A percentile compares a stretch with the other conserved stretches of the same genome.
Conservation (phyloP, 140 eudicot species). For the Eryngium alpinum region DNA sequence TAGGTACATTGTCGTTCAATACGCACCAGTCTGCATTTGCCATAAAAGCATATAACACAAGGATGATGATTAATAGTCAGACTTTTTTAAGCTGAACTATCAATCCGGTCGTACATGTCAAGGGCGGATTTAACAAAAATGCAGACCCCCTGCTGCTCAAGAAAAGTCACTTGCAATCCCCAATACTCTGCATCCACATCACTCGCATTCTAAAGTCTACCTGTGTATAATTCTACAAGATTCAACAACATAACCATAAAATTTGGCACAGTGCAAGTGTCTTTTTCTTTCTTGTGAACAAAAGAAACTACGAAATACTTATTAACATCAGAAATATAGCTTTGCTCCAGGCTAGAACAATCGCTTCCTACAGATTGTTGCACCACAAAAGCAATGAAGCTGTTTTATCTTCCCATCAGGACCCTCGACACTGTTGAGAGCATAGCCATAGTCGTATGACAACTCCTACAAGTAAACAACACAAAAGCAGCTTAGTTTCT, state of each 20-base stretch:
- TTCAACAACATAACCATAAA: not conserved
- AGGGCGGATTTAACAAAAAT: too few relatives aligned
- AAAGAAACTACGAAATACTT: not conserved
- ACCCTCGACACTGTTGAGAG: constrained; percentile 62
- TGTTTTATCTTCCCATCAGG: constrained; percentile 61
- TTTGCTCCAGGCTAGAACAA: constrained; percentile 31
- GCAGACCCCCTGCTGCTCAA: too few relatives aligned
- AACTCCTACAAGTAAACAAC: constrained; percentile 54
- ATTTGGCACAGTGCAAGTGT: not conserved
- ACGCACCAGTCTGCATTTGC: too few relatives aligned
- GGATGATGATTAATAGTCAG: too few relatives aligned
- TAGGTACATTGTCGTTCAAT: too few relatives aligned
- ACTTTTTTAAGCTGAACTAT: too few relatives aligned
- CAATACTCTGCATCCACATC: too few relatives aligned
- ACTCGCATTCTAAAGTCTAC: too few relatives aligned
- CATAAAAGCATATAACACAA: too few relatives aligned
- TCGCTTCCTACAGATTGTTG: constrained; percentile 71
- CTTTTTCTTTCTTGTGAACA: not conserved
- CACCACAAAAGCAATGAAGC: constrained; percentile 76
- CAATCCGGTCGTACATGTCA: too few relatives aligned
- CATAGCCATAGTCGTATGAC: constrained; percentile 80
- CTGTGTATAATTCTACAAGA: too few relatives aligned
- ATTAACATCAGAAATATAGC: not conserved
- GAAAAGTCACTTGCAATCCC: too few relatives aligned
- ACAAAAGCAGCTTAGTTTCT: not conserved